Base-by-base conservation (phyloP, 2,329 filamentous ascomycete species). In the Thelonectria blattea region DNA sequence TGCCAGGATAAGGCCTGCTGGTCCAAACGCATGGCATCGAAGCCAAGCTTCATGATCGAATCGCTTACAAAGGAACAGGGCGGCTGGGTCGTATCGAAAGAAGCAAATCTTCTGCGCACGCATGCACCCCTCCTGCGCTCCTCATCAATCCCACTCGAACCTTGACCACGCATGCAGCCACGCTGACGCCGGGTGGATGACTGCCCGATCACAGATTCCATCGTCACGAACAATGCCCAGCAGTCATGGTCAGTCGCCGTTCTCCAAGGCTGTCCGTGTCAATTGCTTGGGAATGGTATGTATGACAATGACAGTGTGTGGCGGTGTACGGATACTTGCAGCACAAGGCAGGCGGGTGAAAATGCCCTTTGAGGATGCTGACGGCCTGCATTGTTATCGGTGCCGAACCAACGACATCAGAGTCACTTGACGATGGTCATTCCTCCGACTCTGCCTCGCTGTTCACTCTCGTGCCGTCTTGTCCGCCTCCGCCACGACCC, bases 371-470 rank as follows among this genome's bases (percentile, higher is more conserved):
- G 17, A 37, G 15, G 12, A 37, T 37, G 34, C 34, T 37, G 27
- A 30, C 27, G 8, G 8, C 5, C 27, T 34, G 10, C 32, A 11
- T 34, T 14, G 32, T 37, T 30, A 22, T 47, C 27, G 22, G 43
- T 37, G 27, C 15, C 10, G 20, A 47, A 47, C 43, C 51, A 60
- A 46, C 39, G 32, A 56, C 46, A 39, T 39, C n/a, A 46, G 46
- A 27, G 52, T 60, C 52, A 60, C 47, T 60, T 60, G 58, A 60
- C 27, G 12, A 18, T 41, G 51, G 52, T 60, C 58, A 60, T 43
- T 48, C 49, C 42, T 8, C 24, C 52, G 27, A 22, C 42, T 45
- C 54, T 56, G 45, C 45, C 49, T 39, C 27, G 14, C 24, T 54
- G 50, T 18, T 41, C 18, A 32, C 34, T 14, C 37, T 37, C 10